Evolutionary conservation across 345 rosid genomes (phyloP), one percentile per base, ranked within the genome.

Genomic region (Gossypium sturtianum): DNA sequence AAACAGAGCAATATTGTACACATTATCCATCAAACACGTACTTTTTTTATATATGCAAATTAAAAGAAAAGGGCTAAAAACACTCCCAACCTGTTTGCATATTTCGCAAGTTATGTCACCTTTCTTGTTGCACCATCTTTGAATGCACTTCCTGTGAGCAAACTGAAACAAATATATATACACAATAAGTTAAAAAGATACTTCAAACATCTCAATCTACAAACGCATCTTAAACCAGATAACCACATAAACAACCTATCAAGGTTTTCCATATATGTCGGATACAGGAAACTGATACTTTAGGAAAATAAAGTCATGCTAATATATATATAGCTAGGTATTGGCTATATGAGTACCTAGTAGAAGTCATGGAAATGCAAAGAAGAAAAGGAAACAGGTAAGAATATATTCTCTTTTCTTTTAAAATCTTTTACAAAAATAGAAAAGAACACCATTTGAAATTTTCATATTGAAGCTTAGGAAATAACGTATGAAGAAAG

Each of bases 71-170:
- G 52, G 17, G 34, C 17, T 41, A 63, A 44, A 66, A 2, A 67
- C 56, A 51, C 2, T 12, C 27, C 75, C 53, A 61, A 86, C 93
- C 87, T 89, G 85, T 73, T 73, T 82, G 83, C 93, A 89, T 62
- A 89, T 87, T 78, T 89, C 93, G 25, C 93, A 89, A 57, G 85
- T 87, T 6, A 83, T 83, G 77, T 87, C 84, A 6, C 93, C 93
- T 73, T 89, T 89, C 73, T 87, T 87, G 80, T 84, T 84, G 80
- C 93, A 89, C 93, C 93, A 89, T 74, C 84, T 86, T 79, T 89
- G 93, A 66, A 87, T 86, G 81, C 93, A 89, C 77, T 81, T 89
- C 82, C 91, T 78, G 74, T 89, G 93, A 77, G 91, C 93, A 84
- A 89, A 89, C 93, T 87, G 56, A 66, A 67, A 20, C 69, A 67